Conservation (phyloP, 192 early-diverging fungal genomes). For the Coemansia sp. region DNA sequence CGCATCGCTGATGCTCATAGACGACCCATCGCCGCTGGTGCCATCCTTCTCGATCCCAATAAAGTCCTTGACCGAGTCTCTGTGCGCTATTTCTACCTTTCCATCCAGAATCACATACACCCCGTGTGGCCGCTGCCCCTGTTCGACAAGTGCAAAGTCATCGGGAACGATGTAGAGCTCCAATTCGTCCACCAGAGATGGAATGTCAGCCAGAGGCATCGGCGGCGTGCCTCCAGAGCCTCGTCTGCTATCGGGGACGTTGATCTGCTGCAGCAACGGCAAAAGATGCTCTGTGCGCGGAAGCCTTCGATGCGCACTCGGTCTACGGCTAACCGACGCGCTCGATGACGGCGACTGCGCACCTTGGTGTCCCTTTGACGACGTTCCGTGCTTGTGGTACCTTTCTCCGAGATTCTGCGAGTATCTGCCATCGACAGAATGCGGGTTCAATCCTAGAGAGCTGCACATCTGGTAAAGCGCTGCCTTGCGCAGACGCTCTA, state of each 20-base stretch:
- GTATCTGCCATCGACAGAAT: conserved; percentile 29
- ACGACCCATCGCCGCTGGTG: background rate
- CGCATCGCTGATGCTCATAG: conserved; percentile 26
- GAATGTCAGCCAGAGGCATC: conserved; percentile 30
- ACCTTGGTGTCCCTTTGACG: background rate
- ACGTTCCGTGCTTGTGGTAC: conserved; percentile 2
- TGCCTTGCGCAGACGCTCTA: conserved; percentile 33
- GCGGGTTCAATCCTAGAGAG: conserved; percentile 40
- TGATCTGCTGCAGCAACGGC: conserved; percentile 40
- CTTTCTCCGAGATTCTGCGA: conserved; percentile 6
- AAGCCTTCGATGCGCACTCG: conserved; percentile 33
- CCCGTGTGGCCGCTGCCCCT: conserved; percentile 82
- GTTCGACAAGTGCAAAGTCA: conserved; percentile 71
- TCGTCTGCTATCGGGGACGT: conserved; percentile 12
- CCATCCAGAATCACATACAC: conserved; percentile 95
- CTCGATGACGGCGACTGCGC: conserved; percentile 19
- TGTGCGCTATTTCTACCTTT: conserved; percentile 61
- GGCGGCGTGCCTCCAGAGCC: conserved; percentile 4
- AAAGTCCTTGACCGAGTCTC: conserved; percentile 46
- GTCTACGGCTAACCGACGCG: conserved; percentile 27
- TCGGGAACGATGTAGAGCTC: conserved; percentile 75
- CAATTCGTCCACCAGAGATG: conserved; percentile 61
- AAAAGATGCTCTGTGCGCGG: conserved; percentile 41
- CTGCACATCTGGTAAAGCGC: conserved; percentile 33
- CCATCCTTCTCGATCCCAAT: conserved; percentile 23